phyloP scores from a whole-genome alignment of 2,329 filamentous ascomycete species.

The Mycosphaerella sp. region DNA sequence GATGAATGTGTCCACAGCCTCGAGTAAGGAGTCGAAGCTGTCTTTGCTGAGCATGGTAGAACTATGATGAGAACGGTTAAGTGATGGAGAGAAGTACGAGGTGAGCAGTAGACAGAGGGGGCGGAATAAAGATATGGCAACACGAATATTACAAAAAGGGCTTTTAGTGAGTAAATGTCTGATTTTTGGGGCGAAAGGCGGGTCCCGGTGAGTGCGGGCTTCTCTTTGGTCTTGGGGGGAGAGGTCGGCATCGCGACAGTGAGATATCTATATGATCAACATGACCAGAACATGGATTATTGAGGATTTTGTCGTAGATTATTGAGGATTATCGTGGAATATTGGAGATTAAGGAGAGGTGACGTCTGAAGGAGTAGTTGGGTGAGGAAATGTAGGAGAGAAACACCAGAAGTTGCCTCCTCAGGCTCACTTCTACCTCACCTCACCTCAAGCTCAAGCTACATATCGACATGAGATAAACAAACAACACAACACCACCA shows the following conservation, averaged over 20 bases:
- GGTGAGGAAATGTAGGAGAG: too few species aligned
- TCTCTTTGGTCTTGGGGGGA: neutral
- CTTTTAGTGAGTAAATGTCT: neutral
- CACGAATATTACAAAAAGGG: neutral
- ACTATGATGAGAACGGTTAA: neutral
- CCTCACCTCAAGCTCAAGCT: too few species aligned
- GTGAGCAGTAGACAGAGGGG: neutral
- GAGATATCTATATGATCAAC: too few species aligned
- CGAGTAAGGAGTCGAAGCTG: slow-evolving; percentile 24
- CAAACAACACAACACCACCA: neutral
- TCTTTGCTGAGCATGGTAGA: slow-evolving; percentile 23
- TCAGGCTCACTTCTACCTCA: too few species aligned
- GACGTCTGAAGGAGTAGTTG: too few species aligned
- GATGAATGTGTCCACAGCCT: slow-evolving; percentile 31
- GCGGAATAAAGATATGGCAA: neutral
- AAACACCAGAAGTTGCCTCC: too few species aligned
- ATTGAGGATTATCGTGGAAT: too few species aligned
- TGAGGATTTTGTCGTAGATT: too few species aligned
- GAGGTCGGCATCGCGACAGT: too few species aligned
- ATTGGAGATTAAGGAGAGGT: too few species aligned
- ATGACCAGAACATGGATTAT: too few species aligned
- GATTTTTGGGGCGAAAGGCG: neutral
- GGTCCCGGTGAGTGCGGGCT: neutral
- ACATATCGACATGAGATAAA: too few species aligned
- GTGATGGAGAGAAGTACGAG: neutral